Evolutionary conservation across 768 basidiomycete genomes (phyloP), one percentile per base, ranked within the genome.

Genomic region (Naganishia randhawae): DNA sequence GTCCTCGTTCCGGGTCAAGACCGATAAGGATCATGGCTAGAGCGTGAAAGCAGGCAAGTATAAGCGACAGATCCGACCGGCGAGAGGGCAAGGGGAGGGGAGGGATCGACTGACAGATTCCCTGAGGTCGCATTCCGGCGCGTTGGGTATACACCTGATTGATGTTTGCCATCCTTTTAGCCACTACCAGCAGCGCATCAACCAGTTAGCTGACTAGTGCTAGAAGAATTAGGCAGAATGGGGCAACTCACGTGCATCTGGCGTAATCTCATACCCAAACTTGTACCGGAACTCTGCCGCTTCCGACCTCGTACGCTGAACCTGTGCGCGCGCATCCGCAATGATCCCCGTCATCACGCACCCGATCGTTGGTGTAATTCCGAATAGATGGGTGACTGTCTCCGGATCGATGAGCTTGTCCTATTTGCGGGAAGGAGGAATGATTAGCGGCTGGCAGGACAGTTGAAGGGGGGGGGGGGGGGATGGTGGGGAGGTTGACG

Each of bases 111-210:
- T 73, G 77, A 95, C 95, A 88, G 70, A 98, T 96, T 50, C 95
- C 96, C 35, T 97, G 82, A 1, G 96, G 96, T 48, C 96, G 85
- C 94, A 99, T 97, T 41, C 86, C 96, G 1, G 95, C 95, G 67
- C 91, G 85, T 81, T 99, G 96, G 1, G 96, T 99, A 81, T 97
- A 97, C 1, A 97, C 95, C 81, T 98, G 96, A 77, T 97, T 98
- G 80, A 98, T 92, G 80, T 97, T 96, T 35, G 95, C 96, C 76
- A 99, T 83, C 53, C 95, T 85, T 71, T 93, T 87, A 25, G 96
- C 91, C 50, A 99, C 80, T 81, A 66, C 17, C 54, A 37, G 9
- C 54, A 57, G 19, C 17, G 7, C 6, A 19, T 9, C 27, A 27
- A 25, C n/a, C 53, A 39, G 29, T 33, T 17, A 27, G 25, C 10